Evolutionary conservation across 2,329 filamentous ascomycete species (phyloP), one percentile per base, ranked within the genome.

Genomic region (Fusarium fracticaudum): DNA sequence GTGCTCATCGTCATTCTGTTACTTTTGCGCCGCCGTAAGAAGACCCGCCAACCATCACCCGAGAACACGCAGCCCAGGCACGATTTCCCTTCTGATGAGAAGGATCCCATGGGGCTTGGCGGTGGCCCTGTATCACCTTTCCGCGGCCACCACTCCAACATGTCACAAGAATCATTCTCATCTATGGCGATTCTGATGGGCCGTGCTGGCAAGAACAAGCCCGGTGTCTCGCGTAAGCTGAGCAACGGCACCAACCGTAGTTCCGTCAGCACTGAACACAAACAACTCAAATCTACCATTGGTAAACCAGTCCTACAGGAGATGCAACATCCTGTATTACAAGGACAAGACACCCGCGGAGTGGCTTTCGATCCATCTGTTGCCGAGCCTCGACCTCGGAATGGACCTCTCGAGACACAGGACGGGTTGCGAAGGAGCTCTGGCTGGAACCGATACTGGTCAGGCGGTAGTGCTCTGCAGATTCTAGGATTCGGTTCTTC

Each of bases 361-460:
- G 82, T 86, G 9, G 81, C 83, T 7, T 86, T 85, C 64, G 80
- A 81, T 10, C 74, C 81, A 4, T 72, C 75, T 5, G 78, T 80
- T 43, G 77, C 71, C 7, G 79, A 80, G 79, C 84, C 84, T 66
- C 84, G 82, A 64, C 79, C 80, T 71, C 80, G 78, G 69, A 80
- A 79, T 48, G 77, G 70, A 67, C 83, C 63, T 69, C 74, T 71
- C 70, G 82, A 79, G 60, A 77, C 70, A 71, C 82, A 87, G 57
- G 86, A 85, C 55, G 83, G 82, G 50, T 83, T 85, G 26, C 86
- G 90, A 63, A 87, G 90, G 78, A 93, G 91, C 76, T 94, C 92
- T 8, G 92, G 92, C 54, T 94, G 92, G 92, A 94, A 93, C 81
- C 86, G 90, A 60, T 94, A 94, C 82, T 94, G 93, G 89, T 93